These are phyloP conservation scores for Naganishia vaughanmartiniae DNA, from an alignment of 768 basidiomycete species.

Conservation along the genomic window DNA sequence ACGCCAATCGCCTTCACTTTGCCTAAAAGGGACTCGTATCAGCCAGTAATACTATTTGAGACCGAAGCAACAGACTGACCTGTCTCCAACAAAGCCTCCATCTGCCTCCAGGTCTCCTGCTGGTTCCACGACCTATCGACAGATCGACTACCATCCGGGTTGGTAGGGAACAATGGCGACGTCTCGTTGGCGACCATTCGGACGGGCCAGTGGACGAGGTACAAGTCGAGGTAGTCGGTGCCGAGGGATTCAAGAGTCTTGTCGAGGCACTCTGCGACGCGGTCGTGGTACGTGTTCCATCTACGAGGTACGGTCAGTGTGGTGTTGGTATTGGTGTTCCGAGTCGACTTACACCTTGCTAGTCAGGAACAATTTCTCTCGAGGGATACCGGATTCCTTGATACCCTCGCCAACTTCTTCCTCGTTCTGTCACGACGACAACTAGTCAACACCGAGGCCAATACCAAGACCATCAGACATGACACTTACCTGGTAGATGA, in stretches of 20 bases:
- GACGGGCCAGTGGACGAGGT: constrained; percentile 53
- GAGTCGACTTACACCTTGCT: constrained; percentile 34
- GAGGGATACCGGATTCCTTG: constrained; percentile 38
- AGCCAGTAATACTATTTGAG: constrained; percentile 56
- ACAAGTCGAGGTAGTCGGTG: constrained; percentile 74
- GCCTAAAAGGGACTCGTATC: constrained; percentile 63
- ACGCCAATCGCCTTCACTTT: constrained; percentile 86
- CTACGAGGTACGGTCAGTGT: neutral
- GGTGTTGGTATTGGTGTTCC: neutral
- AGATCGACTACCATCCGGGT: constrained; percentile 36
- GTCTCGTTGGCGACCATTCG: constrained; percentile 30
- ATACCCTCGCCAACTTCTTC: constrained; percentile 42
- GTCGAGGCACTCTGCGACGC: constrained; percentile 72
- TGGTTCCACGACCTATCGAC: constrained; percentile 36
- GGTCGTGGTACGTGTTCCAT: constrained; percentile 61
- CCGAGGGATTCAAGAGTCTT: constrained; percentile 72
- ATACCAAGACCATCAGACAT: constrained; percentile 59
- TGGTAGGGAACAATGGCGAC: constrained; percentile 29
- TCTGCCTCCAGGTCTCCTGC: constrained; percentile 43
- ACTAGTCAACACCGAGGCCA: neutral
- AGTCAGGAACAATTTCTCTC: constrained; percentile 39
- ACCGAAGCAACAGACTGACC: neutral
- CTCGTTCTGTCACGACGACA: constrained; percentile 17
- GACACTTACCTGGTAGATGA: constrained; percentile 64
- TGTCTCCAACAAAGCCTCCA: constrained; percentile 36